Evolutionary conservation across 345 rosid genomes (phyloP), one percentile per base, ranked within the genome.

Genomic region (Limnanthes douglasii): DNA sequence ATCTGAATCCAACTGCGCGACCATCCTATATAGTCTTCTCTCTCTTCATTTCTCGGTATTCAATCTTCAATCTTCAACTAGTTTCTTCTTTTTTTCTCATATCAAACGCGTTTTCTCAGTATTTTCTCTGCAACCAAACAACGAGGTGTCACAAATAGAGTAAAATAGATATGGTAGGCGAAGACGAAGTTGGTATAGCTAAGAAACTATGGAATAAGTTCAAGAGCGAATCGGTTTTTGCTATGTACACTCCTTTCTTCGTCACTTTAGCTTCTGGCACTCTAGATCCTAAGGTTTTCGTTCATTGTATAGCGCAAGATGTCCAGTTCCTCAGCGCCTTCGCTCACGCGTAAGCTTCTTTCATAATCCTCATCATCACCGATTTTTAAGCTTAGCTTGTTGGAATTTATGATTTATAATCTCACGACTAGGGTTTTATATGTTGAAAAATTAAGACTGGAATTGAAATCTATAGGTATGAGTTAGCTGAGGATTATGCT

Each of bases 401-500:
- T 31, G 13, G 20, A 13, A 14, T 11, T 34, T 24, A 17, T 9
- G 18, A 25, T 18, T 12, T 11, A 5, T 30, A 25, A 20, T 15
- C 15, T 37, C 37, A n/a, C n/a, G n/a, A n/a, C n/a, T n/a, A n/a
- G n/a, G n/a, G n/a, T n/a, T n/a, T n/a, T n/a, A n/a, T n/a, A n/a
- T n/a, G n/a, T n/a, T 4, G 9, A 11, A 4, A 28, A 27, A 0
- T 4, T 31, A 1, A 3, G 9, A 17, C 31, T 1, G 8, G 18
- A 26, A 30, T 12, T 9, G 39, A 34, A 4, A 21, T 6, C 11
- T 37, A 50, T 54, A 85, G 99, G 69, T 81, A 72, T 58, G 88
- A 73, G 42, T 56, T 69, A 56, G 94, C 99, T 0, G 86, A 67
- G 62, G 96, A 80, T 26, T 85, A 85, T 61, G 80, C 99, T 15